phyloP scores from a whole-genome alignment of 2,329 filamentous ascomycete species.

The Colletotrichum godetiae region DNA sequence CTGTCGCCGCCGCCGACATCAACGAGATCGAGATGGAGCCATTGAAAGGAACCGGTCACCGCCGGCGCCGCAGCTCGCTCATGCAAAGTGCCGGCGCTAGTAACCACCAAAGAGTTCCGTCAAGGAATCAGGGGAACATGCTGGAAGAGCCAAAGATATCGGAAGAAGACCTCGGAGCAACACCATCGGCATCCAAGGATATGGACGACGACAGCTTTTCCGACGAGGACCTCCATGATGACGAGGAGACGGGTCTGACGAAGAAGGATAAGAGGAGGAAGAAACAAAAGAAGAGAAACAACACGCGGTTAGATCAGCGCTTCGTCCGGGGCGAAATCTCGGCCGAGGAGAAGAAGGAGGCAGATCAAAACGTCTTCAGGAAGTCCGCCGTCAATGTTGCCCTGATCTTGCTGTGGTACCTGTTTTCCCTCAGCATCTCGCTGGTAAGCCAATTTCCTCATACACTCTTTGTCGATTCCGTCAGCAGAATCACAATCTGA shows the following conservation, averaged over 20 bases:
- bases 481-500: conserved; percentile 36
- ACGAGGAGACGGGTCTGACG: conserved; percentile 91
- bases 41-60: conserved; percentile 60
- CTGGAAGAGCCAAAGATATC: conserved; percentile 58
- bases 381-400: conserved; percentile 78
- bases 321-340: conserved; percentile 71
- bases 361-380: conserved; percentile 78
- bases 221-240: conserved; percentile 81
- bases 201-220: conserved; percentile 67
- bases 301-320: conserved; percentile 76
- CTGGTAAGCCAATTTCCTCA: conserved; percentile 68
- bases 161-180: conserved; percentile 50
- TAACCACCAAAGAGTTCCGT: conserved; percentile 40
- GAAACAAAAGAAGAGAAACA: conserved; percentile 73
- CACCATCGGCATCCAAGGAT: conserved; percentile 43
- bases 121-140: conserved; percentile 43
- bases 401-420: conserved; percentile 88
- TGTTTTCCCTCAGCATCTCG: conserved; percentile 93
- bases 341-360: conserved; percentile 79
- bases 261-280: conserved; percentile 76
- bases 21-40: conserved; percentile 68
- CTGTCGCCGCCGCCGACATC: conserved; percentile 43
- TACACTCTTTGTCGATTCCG: not conserved
- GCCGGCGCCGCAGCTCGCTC: conserved; percentile 66
- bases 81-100: conserved; percentile 51